Evolutionary conservation across 2,329 filamentous ascomycete species (phyloP), one percentile per base, ranked within the genome.

Genomic region (Chaetomiaceae sp.): DNA sequence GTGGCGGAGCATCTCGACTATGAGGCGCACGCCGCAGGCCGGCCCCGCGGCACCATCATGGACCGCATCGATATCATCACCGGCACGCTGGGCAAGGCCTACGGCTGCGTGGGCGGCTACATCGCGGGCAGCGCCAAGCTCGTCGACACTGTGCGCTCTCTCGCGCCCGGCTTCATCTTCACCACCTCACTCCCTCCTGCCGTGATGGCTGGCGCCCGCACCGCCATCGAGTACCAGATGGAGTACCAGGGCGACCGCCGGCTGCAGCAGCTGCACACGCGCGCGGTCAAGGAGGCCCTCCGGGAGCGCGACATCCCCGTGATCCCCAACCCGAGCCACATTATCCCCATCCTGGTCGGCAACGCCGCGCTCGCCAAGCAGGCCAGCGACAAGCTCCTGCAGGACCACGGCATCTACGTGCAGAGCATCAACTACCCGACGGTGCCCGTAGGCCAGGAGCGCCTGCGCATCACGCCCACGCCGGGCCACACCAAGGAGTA

Each of bases 381-480:
- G 63, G 94, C 94, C 7, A 95, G 89, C 22, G 94, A 99, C 68
- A 84, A 95, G 76, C 83, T 99, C 20, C 81, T 99, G 14, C 84
- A 88, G 62, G 87, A 95, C 62, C 88, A 96, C 76, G 83, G 85
- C 57, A 96, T 99, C 68, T 99, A 99, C 69, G 94, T 99, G 23
- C 94, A 99, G 74, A 91, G 90, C 51, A 97, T 99, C 80, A 99
- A 99, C 76, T 97, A 97, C 73, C 94, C 94, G 2, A 99, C 94
- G 47, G 94, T 99, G 3, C 94, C 94, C 2, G 90, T 95, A 6
- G 94, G 94, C n/a, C 91, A 99, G 76, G 94, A 99, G 73, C 86
- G 94, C 54, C 85, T 99, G 53, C 88, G 94, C 61, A 90, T 99
- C 70, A 99, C 94, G 1, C 94, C 94, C 0, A 99, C 94, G 1